Evolutionary conservation across 371 early-diverging fungal species (phyloP), one percentile per base, ranked within the genome.

Genomic region (Umbelopsis sp.): DNA sequence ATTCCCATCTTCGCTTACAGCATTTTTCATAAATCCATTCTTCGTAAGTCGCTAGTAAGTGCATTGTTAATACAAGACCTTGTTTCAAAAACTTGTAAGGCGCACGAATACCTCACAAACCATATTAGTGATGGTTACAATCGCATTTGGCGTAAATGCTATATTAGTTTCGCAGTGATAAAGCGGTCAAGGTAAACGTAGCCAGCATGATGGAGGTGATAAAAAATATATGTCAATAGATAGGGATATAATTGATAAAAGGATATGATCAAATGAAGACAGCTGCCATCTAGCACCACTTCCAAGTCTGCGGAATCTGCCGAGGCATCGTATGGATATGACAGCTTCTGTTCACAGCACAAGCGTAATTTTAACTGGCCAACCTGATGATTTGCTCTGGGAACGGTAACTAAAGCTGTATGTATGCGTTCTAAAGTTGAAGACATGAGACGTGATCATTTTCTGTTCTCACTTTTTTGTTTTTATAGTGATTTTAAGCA

Each of bases 261-360:
- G 57, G 57, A 57, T 57, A 57, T 57, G 57, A 57, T 57, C 57
- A 57, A 35, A 14, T 37, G 32, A 4, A 57, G 35, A 5, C 35
- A 57, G 35, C 35, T 35, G n/a, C 29, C 16, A 18, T 57, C 35
- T 6, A 57, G 57, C 29, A 12, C 32, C 6, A 57, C 57, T 25
- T 57, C 35, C 29, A 29, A 48, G 20, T 10, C 37, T 18, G 7
- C 35, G 4, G 8, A 11, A 9, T 57, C 57, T 29, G 35, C 18
- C 6, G 18, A 12, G 20, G 6, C 7, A 10, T 25, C 29, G 10
- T 12, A 1, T 4, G 57, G n/a, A 18, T 57, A 57, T 18, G n/a
- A 35, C 37, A 57, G n/a, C 4, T 57, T 57, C 18, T 57, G 37
- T 32, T 57, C 29, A 18, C 57, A 57, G 12, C 22, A 18, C 16